Conservation (phyloP, 78 protist species). For the Dictyostelium capitatum region DNA sequence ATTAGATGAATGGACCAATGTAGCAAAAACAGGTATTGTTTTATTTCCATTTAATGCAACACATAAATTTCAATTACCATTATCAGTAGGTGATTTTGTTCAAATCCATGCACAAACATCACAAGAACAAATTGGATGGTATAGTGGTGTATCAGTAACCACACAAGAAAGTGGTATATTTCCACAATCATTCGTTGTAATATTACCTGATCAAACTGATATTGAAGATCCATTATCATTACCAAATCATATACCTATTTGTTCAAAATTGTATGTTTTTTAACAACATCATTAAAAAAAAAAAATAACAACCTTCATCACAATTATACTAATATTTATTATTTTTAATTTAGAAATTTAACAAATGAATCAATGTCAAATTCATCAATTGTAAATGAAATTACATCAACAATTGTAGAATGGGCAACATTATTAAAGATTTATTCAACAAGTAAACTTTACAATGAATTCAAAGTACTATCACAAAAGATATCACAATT, state of each 20-base stretch:
- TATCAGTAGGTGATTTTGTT: constrained; percentile 78
- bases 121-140: constrained; percentile 62
- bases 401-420: constrained; percentile 70
- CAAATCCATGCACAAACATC: constrained; percentile 76
- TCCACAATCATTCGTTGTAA: constrained; percentile 77
- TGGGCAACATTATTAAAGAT: constrained; percentile 79
- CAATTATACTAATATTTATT: background rate
- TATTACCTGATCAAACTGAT: constrained; percentile 58
- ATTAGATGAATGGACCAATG: constrained; percentile 38
- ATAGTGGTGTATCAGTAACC: constrained; percentile 64
- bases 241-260: constrained; percentile 24
- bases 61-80: constrained; percentile 78
- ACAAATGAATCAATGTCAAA: constrained; percentile 52
- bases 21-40: constrained; percentile 47
- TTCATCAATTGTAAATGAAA: constrained; percentile 63
- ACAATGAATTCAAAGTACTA: constrained; percentile 61
- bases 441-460: constrained; percentile 59
- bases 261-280: constrained; percentile 19
- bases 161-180: constrained; percentile 81
- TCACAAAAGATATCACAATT: constrained; percentile 54
- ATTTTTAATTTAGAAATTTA: constrained; percentile 13
- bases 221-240: background rate
- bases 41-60: constrained; percentile 77
- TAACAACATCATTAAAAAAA: too few species aligned
- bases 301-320: background rate